Evolutionary conservation across 164 flowering plant species (phyloP), one percentile per base, ranked within the genome.

Genomic region (Aristolochia contorta): DNA sequence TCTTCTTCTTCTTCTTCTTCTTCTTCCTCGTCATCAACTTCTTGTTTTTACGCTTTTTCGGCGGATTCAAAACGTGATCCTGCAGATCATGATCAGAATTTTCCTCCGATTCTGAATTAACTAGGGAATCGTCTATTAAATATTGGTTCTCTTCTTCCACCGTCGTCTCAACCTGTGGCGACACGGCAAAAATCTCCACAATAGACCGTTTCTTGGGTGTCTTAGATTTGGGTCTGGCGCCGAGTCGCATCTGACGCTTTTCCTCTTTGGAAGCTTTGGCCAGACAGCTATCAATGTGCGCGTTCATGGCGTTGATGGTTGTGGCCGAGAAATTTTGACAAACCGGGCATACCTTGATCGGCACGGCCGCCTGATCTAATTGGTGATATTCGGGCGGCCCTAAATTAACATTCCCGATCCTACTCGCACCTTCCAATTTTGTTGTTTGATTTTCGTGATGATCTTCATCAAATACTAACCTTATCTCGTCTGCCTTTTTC

Each of bases 191-290:
- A 22, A 85, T 76, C 71, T 85, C 91, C 7, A 75, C 68, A 57
- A 85, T 83, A 0, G 88, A 85, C 54, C 86, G 71, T 69, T 82
- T 85, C 76, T 83, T 83, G 1, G 77, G 75, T 16, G 69, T 47
- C 58, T 62, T 75, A 1, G 62, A 33, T 61, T 74, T 77, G 3
- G 61, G 55, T 68, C 62, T 74, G 43, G 23, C n/a, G n/a, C n/a
- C n/a, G 6, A 5, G 59, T 55, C 56, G 60, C 61, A 6, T 47
- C 59, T 48, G 22, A 47, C 24, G 52, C 57, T 56, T 41, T 47
- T 66, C 76, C 47, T 63, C 62, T 50, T 41, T 33, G 16, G 78
- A 59, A 2, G 67, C 67, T 51, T 69, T 62, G 13, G 71, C 69
- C 2, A 72, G 70, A 54, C 79, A 76, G 47, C 68, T 47, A 37